A percentile compares a stretch with the other conserved stretches of the same genome.
Conservation (phyloP, 1,284 basidiomycete genomes). For the Microbotryum intermedium region DNA sequence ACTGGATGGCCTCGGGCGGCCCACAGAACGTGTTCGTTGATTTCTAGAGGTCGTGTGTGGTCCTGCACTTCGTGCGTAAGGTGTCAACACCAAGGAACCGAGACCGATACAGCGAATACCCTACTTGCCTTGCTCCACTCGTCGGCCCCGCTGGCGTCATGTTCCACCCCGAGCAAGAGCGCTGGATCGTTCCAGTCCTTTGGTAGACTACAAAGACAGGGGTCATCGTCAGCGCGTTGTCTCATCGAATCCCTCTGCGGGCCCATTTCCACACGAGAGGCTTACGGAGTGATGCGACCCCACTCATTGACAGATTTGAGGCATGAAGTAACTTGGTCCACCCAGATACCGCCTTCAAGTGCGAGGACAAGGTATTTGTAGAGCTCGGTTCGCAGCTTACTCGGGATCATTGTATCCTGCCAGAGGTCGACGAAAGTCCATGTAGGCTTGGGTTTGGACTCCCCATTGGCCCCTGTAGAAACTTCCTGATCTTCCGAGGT, state of each 20-base stretch:
- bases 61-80: neutral
- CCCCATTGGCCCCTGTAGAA: neutral
- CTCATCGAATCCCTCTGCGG: neutral
- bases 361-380: constrained; percentile 31
- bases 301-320: constrained; percentile 24
- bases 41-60: constrained; percentile 30
- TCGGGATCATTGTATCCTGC: constrained; percentile 7
- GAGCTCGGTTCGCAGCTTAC: constrained; percentile 27
- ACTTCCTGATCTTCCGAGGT: neutral
- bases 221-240: neutral
- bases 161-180: constrained; percentile 30
- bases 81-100: neutral
- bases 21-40: constrained; percentile 31
- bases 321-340: constrained; percentile 28
- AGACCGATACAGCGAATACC: no score
- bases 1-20: constrained; percentile 30
- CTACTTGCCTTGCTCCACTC: constrained; percentile 25
- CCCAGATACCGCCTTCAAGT: constrained; percentile 30
- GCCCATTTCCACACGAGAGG: neutral
- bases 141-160: constrained; percentile 24
- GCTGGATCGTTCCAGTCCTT: constrained; percentile 4
- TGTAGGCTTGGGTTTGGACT: no score
- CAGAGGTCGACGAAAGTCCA: constrained; percentile 5
- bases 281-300: neutral
- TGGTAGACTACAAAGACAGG: neutral